Conservation (phyloP, 352 stramenopile genomes). For the Pythium biforme region DNA sequence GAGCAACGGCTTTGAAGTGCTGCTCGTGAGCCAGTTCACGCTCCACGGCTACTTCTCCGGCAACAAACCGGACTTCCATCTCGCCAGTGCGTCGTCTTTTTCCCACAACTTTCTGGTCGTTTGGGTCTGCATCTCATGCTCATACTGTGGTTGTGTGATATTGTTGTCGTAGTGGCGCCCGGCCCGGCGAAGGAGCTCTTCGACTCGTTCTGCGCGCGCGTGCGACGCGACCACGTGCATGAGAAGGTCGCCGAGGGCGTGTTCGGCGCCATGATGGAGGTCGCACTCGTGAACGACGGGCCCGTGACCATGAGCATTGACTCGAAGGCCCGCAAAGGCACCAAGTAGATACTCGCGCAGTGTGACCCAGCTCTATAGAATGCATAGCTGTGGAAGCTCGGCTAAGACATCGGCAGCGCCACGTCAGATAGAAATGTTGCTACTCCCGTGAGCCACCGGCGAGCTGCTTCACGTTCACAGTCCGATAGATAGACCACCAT, state of each 20-base stretch:
- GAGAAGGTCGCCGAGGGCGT: conserved; percentile 79
- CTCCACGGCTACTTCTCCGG: conserved; percentile 75
- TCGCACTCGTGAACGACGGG: conserved; percentile 81
- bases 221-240: conserved; percentile 50
- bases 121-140: background rate
- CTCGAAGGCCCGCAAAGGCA: conserved; percentile 67
- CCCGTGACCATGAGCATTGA: conserved; percentile 85
- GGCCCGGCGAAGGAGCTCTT: conserved; percentile 72
- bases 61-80: conserved; percentile 88
- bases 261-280: conserved; percentile 87
- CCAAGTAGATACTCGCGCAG: conserved; percentile 36
- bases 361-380: too few species aligned
- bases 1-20: conserved; percentile 65
- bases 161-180: conserved; percentile 50
- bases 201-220: conserved; percentile 65
- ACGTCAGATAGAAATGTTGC: too few species aligned
- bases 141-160: background rate
- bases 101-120: background rate
- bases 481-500: too few species aligned
- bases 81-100: conserved; percentile 55
- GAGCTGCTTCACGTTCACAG: too few species aligned
- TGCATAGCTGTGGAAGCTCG: too few species aligned
- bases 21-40: conserved; percentile 89
- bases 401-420: background rate
- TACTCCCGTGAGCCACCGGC: too few species aligned